Conservation (phyloP, 2,329 filamentous ascomycete genomes). For the Monascus ruber region DNA sequence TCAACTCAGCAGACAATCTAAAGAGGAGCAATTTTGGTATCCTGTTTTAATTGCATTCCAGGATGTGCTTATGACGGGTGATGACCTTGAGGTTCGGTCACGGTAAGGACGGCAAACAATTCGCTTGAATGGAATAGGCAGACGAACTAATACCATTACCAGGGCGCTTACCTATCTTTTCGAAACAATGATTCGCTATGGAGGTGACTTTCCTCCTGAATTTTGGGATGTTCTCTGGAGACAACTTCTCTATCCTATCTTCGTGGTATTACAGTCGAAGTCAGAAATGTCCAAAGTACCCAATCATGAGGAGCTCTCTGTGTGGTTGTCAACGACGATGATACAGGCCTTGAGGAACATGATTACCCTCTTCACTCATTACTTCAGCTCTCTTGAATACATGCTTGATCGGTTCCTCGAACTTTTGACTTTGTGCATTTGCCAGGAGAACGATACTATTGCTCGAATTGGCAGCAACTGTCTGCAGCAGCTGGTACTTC, state of each 20-base stretch:
- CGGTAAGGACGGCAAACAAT: slow-evolving; percentile 22
- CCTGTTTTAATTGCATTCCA: slow-evolving; percentile 97
- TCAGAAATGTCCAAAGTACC: slow-evolving; percentile 93
- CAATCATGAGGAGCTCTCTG: slow-evolving; percentile 92
- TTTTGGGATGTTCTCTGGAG: slow-evolving; percentile 99
- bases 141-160: slow-evolving; percentile 1
- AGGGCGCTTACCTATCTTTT: slow-evolving; percentile 91
- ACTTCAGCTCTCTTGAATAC: slow-evolving; percentile 89
- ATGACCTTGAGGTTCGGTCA: slow-evolving; percentile 90
- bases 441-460: slow-evolving; percentile 97
- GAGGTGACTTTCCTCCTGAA: slow-evolving; percentile 78
- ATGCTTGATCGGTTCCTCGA: slow-evolving; percentile 98
- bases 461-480: slow-evolving; percentile 97
- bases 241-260: slow-evolving; percentile 93
- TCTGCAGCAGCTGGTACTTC: slow-evolving; percentile 86
- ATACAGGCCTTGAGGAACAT: slow-evolving; percentile 96
- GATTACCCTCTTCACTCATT: slow-evolving; percentile 97
- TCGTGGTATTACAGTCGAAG: slow-evolving; percentile 91
- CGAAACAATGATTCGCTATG: slow-evolving; percentile 79
- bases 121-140: slow-evolving; percentile 29
- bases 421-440: slow-evolving; percentile 88
- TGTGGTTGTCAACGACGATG: slow-evolving; percentile 99
- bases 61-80: slow-evolving; percentile 96
- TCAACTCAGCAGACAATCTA: slow-evolving; percentile 66
- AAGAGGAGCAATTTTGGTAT: slow-evolving; percentile 98